These are phyloP conservation scores for Singerocomus inundabilis DNA, from an alignment of 1,284 basidiomycete genomes.

Conservation along the genomic window DNA sequence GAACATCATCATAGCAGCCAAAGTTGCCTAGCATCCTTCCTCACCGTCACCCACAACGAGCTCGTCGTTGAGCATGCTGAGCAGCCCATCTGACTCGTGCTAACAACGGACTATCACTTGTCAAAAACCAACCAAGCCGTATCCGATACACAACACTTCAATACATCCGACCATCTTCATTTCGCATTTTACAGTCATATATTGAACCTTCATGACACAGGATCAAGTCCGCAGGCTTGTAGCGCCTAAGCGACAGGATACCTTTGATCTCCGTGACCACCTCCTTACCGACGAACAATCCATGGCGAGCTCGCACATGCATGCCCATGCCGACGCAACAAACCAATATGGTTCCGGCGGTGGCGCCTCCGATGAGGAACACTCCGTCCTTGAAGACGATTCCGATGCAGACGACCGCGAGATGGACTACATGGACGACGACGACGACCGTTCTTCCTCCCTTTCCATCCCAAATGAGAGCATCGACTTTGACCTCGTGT, in stretches of 20 bases:
- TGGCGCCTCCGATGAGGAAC: slow-evolving; percentile 64
- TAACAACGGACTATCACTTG: not conserved
- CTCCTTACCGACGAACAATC: slow-evolving; percentile 59
- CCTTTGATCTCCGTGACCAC: slow-evolving; percentile 68
- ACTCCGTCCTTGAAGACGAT: slow-evolving; percentile 76
- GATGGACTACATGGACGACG: slow-evolving; percentile 64
- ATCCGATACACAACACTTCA: not conserved
- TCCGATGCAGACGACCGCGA: slow-evolving; percentile 65
- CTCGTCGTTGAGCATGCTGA: slow-evolving; percentile 24
- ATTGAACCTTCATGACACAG: slow-evolving; percentile 27
- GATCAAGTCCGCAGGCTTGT: slow-evolving; percentile 21
- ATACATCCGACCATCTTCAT: not conserved
- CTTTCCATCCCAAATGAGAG: slow-evolving; percentile 87
- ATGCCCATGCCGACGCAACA: slow-evolving; percentile 56
- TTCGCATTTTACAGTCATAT: slow-evolving; percentile 2
- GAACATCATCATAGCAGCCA: not conserved
- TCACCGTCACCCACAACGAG: slow-evolving; percentile 13
- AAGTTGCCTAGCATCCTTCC: not conserved
- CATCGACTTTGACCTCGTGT: slow-evolving; percentile 88
- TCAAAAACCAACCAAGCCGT: not conserved
- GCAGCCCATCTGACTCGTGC: slow-evolving; percentile 1
- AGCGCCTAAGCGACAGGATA: slow-evolving; percentile 50
- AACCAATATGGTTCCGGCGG: slow-evolving; percentile 35
- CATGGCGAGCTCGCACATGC: slow-evolving; percentile 44
- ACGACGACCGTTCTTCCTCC: slow-evolving; percentile 76